phyloP scores from a whole-genome alignment of 2,329 filamentous ascomycete species.

The Clonostachys rosea region DNA sequence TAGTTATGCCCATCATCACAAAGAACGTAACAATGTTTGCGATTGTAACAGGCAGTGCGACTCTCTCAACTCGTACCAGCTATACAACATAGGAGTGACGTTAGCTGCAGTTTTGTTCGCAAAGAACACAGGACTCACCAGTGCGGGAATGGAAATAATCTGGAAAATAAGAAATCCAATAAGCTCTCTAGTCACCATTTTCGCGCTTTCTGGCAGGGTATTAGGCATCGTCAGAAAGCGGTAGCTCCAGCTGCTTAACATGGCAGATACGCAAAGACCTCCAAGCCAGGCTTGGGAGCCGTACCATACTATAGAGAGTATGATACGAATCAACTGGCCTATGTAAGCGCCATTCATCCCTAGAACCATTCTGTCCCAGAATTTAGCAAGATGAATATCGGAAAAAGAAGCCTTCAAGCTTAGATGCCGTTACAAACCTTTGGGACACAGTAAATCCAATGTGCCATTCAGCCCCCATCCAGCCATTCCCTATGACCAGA shows the following conservation, averaged over 20 bases:
- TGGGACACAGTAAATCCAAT: too few relatives aligned
- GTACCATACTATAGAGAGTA: constrained; percentile 7
- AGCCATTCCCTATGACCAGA: too few relatives aligned
- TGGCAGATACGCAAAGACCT: constrained; percentile 25
- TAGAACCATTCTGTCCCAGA: too few relatives aligned
- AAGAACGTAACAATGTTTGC: constrained; percentile 13
- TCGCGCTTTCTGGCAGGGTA: constrained; percentile 26
- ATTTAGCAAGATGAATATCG: too few relatives aligned
- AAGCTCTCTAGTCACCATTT: constrained; percentile 13
- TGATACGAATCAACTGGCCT: constrained; percentile 22
- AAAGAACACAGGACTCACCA: too few relatives aligned
- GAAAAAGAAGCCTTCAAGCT: too few relatives aligned
- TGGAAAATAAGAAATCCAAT: constrained; percentile 2
- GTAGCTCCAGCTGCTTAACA: constrained; percentile 26
- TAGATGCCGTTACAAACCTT: too few relatives aligned
- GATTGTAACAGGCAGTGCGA: constrained; percentile 12
- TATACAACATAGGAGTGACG: too few relatives aligned
- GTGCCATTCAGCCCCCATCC: too few relatives aligned
- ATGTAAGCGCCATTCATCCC: too few relatives aligned
- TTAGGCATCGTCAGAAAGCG: constrained; percentile 23
- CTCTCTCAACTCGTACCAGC: constrained; percentile 15
- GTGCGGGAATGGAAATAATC: not conserved
- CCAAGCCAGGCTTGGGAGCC: constrained; percentile 19
- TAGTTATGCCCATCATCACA: too few relatives aligned
- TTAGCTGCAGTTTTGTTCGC: too few relatives aligned